These are phyloP conservation scores for Torulaspora maleeae DNA, from an alignment of 805 yeast genomes.

Conservation along the genomic window DNA sequence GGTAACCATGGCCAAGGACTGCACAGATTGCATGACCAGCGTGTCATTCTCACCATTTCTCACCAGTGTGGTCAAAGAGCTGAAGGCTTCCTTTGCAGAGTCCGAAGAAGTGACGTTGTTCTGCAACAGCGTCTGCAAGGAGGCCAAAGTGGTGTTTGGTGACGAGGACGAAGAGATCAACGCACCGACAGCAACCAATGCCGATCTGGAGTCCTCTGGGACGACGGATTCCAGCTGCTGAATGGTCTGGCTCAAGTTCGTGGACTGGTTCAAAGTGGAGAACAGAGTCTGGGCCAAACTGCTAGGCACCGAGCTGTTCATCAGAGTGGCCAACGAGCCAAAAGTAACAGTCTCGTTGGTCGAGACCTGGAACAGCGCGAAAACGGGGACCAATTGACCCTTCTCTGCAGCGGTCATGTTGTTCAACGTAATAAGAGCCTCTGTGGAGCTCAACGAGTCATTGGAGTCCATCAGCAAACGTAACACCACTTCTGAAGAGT, in stretches of 20 bases:
- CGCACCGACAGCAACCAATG: conserved; percentile 19
- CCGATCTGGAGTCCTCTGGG: conserved; percentile 15
- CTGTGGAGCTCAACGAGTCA: conserved; percentile 25
- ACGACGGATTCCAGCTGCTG: conserved; percentile 12
- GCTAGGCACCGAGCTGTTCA: conserved; percentile 23
- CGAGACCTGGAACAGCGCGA: conserved; percentile 21
- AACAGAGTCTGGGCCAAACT: conserved; percentile 18
- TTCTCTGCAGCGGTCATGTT: conserved; percentile 23
- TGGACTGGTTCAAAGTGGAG: conserved; percentile 11
- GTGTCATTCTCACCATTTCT: conserved; percentile 19
- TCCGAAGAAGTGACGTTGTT: conserved; percentile 23
- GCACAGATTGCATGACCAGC: conserved; percentile 18
- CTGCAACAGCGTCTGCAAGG: conserved; percentile 17
- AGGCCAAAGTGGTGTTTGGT: conserved; percentile 17
- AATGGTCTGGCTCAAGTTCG: conserved; percentile 15
- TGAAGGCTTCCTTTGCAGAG: conserved; percentile 22
- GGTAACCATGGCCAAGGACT: conserved; percentile 15
- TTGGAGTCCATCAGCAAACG: conserved; percentile 22
- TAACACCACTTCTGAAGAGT: conserved; percentile 19
- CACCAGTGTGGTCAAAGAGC: conserved; percentile 19
- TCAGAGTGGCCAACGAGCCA: conserved; percentile 18
- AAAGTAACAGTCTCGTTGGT: conserved; percentile 25
- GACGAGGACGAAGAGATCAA: conserved; percentile 18
- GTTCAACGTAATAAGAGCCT: conserved; percentile 24
- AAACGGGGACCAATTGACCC: conserved; percentile 26